A percentile compares a stretch with the other conserved stretches of the same genome.
These are phyloP conservation scores for Chaetomidium leptoderma DNA, from an alignment of 495 filamentous ascomycete genomes.

Conservation along the genomic window DNA sequence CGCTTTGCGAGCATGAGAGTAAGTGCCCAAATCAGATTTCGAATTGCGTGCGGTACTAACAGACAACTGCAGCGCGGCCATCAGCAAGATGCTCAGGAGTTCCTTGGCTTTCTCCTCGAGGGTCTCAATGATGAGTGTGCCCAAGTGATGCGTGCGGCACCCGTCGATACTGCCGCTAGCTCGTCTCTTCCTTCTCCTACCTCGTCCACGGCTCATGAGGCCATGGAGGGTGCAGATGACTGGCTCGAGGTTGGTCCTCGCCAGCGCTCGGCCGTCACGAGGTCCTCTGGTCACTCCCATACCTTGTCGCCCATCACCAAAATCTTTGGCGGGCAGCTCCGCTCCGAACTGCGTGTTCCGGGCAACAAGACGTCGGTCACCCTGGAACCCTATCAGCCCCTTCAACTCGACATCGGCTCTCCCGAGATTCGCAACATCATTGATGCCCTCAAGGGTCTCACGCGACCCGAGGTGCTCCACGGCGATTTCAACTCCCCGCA, in stretches of 20 bases:
- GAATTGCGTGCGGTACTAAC: not conserved
- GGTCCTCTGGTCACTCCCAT: conserved; percentile 72
- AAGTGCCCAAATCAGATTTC: conserved; percentile 23
- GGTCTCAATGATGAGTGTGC: conserved; percentile 90
- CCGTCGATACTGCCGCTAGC: conserved; percentile 38
- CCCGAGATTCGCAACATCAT: conserved; percentile 82
- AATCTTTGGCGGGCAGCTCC: conserved; percentile 88
- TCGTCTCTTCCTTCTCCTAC: conserved; percentile 38
- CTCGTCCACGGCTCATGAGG: conserved; percentile 35
- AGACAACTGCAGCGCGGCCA: conserved; percentile 66
- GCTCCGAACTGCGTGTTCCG: conserved; percentile 83
- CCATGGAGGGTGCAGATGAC: conserved; percentile 49
- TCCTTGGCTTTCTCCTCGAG: conserved; percentile 88
- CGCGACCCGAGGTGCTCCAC: conserved; percentile 75
- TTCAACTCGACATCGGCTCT: conserved; percentile 90
- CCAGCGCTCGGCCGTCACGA: conserved; percentile 80
- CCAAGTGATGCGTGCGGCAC: conserved; percentile 59
- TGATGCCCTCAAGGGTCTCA: conserved; percentile 83
- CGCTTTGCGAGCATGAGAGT: conserved; percentile 89
- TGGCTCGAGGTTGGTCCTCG: conserved; percentile 95
- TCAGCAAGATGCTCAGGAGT: conserved; percentile 97
- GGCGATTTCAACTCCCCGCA: conserved; percentile 82
- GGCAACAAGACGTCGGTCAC: conserved; percentile 88
- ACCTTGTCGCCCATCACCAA: conserved; percentile 81
- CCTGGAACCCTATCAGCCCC: conserved; percentile 85